These are phyloP conservation scores for Mycena rosella DNA, from an alignment of 768 basidiomycete species.

Conservation along the genomic window DNA sequence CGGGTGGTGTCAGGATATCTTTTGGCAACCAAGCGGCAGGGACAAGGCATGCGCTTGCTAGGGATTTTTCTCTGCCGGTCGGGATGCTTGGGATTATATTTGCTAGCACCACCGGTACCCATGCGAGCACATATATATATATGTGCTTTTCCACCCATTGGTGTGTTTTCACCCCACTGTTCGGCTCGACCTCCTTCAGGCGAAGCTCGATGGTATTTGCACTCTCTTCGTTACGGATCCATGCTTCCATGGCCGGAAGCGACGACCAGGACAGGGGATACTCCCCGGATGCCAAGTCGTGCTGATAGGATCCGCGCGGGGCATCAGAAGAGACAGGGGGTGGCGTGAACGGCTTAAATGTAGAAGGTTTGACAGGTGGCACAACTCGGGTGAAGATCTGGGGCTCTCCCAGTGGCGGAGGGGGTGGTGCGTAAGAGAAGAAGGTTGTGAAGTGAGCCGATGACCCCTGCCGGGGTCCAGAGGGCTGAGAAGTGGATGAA, in stretches of 20 bases:
- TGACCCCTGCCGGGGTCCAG: no score
- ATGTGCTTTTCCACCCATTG: conserved; percentile 11
- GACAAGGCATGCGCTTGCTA: conserved; percentile 11
- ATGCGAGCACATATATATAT: conserved; percentile 16
- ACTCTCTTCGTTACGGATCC: background rate
- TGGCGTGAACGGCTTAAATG: no score
- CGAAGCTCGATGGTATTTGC: background rate
- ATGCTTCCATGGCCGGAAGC: background rate
- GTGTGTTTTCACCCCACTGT: background rate
- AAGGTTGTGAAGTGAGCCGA: no score
- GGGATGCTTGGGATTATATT: conserved; percentile 6
- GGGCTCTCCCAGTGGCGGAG: no score
- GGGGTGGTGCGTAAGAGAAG: no score
- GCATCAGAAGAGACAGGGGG: no score
- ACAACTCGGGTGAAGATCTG: no score
- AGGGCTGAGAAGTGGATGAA: no score
- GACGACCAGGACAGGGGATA: no score
- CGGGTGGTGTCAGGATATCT: conserved; percentile 2
- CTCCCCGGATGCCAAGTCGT: no score
- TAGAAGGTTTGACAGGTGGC: no score
- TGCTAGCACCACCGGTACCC: conserved; percentile 16
- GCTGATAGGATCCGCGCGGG: no score
- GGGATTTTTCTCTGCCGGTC: background rate
- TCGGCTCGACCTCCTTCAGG: conserved; percentile 17
- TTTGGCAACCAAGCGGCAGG: conserved; percentile 7